These are phyloP conservation scores for Leishmania amazonensis DNA, from an alignment of 208 protist species.

Conservation along the genomic window DNA sequence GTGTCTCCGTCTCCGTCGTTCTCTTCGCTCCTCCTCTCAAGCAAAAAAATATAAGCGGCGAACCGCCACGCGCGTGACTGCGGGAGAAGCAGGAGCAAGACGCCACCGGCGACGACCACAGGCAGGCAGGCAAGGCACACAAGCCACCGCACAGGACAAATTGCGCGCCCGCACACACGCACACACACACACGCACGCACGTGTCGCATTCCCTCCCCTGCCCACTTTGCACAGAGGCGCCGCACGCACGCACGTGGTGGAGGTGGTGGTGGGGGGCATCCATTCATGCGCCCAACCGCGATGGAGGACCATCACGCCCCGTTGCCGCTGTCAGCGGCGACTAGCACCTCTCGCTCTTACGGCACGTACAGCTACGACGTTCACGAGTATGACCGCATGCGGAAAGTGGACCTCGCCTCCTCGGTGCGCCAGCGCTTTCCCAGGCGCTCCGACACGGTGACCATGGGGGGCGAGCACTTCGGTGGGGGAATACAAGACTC, in stretches of 20 bases:
- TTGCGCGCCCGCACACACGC: neutral
- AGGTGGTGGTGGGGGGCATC: neutral
- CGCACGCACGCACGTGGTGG: neutral
- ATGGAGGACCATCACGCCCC: neutral
- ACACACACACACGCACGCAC: neutral
- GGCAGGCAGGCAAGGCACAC: too few relatives aligned
- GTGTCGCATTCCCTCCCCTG: neutral
- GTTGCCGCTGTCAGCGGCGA: neutral
- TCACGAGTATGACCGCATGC: conserved; percentile 25
- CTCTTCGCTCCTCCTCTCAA: too few relatives aligned
- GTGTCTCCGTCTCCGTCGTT: too few relatives aligned
- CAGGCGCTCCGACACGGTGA: conserved; percentile 10
- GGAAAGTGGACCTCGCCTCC: conserved; percentile 30
- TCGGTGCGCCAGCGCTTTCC: conserved; percentile 28
- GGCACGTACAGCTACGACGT: conserved; percentile 42
- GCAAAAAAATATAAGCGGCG: too few relatives aligned
- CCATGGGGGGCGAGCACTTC: conserved; percentile 31
- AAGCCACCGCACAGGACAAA: too few relatives aligned
- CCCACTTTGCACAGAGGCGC: neutral
- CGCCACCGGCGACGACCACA: too few relatives aligned
- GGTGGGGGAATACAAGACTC: conserved; percentile 31
- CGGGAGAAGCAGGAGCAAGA: too few relatives aligned
- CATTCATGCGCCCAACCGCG: neutral
- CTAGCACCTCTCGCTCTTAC: conserved; percentile 25
- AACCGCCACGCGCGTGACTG: too few relatives aligned